A percentile compares a stretch with the other conserved stretches of the same genome.
Conservation (phyloP, 805 yeast genomes). For the Priceomyces fermenticarens region DNA sequence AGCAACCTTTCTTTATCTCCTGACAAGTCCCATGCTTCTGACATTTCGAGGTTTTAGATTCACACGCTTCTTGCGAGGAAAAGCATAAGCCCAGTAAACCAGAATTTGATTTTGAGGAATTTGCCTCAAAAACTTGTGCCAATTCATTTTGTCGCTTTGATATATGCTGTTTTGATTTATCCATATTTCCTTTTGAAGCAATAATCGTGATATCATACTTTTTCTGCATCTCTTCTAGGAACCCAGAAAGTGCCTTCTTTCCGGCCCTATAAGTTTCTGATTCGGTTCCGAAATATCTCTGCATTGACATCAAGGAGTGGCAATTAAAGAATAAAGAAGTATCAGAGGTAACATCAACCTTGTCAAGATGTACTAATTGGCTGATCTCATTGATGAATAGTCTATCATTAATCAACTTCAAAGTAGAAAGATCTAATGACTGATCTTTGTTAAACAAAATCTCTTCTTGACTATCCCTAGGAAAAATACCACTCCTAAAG, state of each 20-base stretch:
- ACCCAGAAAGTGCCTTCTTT: slow-evolving; percentile 29
- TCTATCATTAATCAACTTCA: slow-evolving; percentile 41
- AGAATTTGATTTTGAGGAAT: slow-evolving; percentile 2
- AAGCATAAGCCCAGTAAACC: slow-evolving; percentile 24
- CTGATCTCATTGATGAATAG: slow-evolving; percentile 47
- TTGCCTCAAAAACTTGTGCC: slow-evolving; percentile 8
- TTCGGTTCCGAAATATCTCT: slow-evolving; percentile 39
- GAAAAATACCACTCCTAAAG: slow-evolving; percentile 7
- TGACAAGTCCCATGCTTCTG: slow-evolving; percentile 54
- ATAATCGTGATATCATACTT: slow-evolving; percentile 25
- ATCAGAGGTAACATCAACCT: slow-evolving; percentile 14
- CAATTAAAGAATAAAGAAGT: slow-evolving; percentile 36
- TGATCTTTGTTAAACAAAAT: slow-evolving; percentile 6
- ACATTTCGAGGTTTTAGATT: slow-evolving; percentile 46
- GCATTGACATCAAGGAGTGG: slow-evolving; percentile 41
- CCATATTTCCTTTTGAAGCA: slow-evolving; percentile 8
- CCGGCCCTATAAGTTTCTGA: slow-evolving; percentile 42
- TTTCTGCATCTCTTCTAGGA: slow-evolving; percentile 17
- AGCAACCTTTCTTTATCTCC: slow-evolving; percentile 35
- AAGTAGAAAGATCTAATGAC: slow-evolving; percentile 20
- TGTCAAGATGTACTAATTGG: slow-evolving; percentile 42
- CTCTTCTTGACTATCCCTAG: slow-evolving; percentile 5
- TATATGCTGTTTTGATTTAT: neutral
- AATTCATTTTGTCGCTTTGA: slow-evolving; percentile 19
- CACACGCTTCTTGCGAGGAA: slow-evolving; percentile 45